Evolutionary conservation across 2,329 filamentous ascomycete genomes (phyloP).

Genomic region (Phoma sp.): DNA sequence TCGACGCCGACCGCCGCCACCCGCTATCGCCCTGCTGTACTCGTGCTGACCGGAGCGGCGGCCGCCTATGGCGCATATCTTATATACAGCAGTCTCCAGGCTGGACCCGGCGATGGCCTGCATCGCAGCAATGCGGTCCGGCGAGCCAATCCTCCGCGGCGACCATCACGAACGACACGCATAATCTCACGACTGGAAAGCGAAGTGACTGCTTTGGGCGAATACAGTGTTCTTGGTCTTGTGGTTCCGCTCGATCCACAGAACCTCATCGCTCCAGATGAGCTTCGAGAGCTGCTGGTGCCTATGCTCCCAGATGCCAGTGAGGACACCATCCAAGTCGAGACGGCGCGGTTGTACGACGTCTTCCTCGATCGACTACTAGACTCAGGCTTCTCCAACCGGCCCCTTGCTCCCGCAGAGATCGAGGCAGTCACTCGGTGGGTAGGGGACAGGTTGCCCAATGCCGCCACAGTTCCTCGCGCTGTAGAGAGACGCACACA

Average conservation of each 20-base stretch:
- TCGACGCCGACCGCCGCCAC: slow-evolving; percentile 44
- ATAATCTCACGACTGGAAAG: slow-evolving; percentile 27
- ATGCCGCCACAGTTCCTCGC: slow-evolving; percentile 21
- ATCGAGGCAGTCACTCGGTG: slow-evolving; percentile 26
- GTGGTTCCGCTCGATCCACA: slow-evolving; percentile 32
- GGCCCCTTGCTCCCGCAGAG: slow-evolving; percentile 29
- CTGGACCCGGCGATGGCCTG: slow-evolving; percentile 48
- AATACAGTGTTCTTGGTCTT: slow-evolving; percentile 35
- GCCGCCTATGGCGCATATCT: slow-evolving; percentile 67
- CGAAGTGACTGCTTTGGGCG: slow-evolving; percentile 32
- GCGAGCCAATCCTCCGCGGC: slow-evolving; percentile 53
- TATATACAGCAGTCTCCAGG: slow-evolving; percentile 57
- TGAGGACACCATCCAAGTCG: slow-evolving; percentile 28
- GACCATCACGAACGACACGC: slow-evolving; percentile 25
- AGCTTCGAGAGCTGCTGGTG: slow-evolving; percentile 34
- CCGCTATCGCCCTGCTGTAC: slow-evolving; percentile 56
- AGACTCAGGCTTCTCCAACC: slow-evolving; percentile 26
- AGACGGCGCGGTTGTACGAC: slow-evolving; percentile 37
- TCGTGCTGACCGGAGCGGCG: slow-evolving; percentile 65
- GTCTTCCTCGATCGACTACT: slow-evolving; percentile 42
- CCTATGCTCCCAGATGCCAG: slow-evolving; percentile 27
- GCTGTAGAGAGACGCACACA: slow-evolving; percentile 34
- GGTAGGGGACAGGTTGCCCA: slow-evolving; percentile 28
- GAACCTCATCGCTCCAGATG: slow-evolving; percentile 26
- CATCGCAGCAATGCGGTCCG: slow-evolving; percentile 74